Conservation (phyloP, 2,329 filamentous ascomycete genomes). For the Trichoderma guizhouense region DNA sequence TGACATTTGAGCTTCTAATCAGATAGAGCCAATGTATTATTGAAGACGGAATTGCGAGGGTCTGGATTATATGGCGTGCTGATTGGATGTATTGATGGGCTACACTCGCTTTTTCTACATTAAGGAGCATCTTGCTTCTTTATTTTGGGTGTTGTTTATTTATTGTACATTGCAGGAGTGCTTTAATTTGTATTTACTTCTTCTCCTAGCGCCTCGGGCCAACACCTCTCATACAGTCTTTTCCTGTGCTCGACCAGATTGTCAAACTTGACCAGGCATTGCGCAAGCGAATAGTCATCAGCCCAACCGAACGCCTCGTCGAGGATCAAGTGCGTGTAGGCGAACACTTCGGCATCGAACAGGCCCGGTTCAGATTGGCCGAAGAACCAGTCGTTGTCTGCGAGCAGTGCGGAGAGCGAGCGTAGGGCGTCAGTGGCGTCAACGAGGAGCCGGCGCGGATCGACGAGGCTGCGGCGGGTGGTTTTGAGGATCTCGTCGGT, state of each 20-base stretch:
- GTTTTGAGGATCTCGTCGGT: conserved; percentile 68
- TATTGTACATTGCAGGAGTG: neutral
- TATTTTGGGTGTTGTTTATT: neutral
- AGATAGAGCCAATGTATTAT: neutral
- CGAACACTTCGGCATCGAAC: conserved; percentile 87
- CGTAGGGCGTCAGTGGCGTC: conserved; percentile 45
- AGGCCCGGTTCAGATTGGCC: conserved; percentile 55
- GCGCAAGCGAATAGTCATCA: conserved; percentile 55
- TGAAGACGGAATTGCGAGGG: neutral
- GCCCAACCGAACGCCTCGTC: conserved; percentile 60
- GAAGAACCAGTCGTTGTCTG: conserved; percentile 48
- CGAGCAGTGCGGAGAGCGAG: conserved; percentile 45
- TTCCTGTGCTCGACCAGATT: conserved; percentile 55
- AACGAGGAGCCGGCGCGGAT: conserved; percentile 38
- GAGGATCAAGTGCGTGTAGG: conserved; percentile 80
- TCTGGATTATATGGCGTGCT: neutral
- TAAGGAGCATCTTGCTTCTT: neutral
- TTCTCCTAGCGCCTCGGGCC: conserved; percentile 18
- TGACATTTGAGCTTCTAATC: neutral
- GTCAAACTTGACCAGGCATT: conserved; percentile 53
- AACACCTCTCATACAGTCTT: conserved; percentile 35
- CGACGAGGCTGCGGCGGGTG: conserved; percentile 39
- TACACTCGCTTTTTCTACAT: neutral
- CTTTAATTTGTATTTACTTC: neutral
- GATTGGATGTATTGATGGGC: neutral